Evolutionary conservation across 2,329 filamentous ascomycete genomes (phyloP), one percentile per base, ranked within the genome.

Genomic region (Arthroderma sp.): DNA sequence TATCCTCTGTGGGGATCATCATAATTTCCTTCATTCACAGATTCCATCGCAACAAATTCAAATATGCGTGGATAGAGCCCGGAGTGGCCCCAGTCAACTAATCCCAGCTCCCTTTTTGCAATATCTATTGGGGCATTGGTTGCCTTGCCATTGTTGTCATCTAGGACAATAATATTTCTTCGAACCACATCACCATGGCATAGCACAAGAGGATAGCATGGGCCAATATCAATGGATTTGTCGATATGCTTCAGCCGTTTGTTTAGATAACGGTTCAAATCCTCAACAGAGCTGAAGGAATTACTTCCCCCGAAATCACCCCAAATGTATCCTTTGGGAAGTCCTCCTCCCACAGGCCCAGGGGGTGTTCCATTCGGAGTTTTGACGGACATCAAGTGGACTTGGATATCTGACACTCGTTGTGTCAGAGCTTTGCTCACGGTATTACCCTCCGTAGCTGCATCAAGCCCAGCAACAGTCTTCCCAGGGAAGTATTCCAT

Each of bases 211-310:
- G 29, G 54, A 47, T 46, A 51, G 45, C 10, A 47, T 47, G 43
- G 42, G 43, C 29, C 40, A 29, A 53, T 4, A 40, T 53, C 48
- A 32, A 53, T 48, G 10, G 46, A 49, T 28, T 50, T 44, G 37
- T 49, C 47, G 22, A 50, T 47, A 34, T 40, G 32, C 10, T 44
- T 36, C 11, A 53, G 36, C 33, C 51, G 46, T 46, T 46, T 50
- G 31, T 53, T 50, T 29, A 53, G 45, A 11, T 42, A 53, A 7
- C 4, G 10, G 41, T 50, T 52, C 44, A 53, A 8, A 36, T 53
- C 38, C 4, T 44, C 38, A 38, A 53, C 38, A 22, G 48, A 53
- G 28, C 22, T 11, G 29, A 50, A 51, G 4, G 10, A 28, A 11
- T 38, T 41, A 3, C 49, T 42, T 22, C 36, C 47, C 3, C 48